phyloP scores from a whole-genome alignment of 345 rosid species.

The Acer campestre region DNA sequence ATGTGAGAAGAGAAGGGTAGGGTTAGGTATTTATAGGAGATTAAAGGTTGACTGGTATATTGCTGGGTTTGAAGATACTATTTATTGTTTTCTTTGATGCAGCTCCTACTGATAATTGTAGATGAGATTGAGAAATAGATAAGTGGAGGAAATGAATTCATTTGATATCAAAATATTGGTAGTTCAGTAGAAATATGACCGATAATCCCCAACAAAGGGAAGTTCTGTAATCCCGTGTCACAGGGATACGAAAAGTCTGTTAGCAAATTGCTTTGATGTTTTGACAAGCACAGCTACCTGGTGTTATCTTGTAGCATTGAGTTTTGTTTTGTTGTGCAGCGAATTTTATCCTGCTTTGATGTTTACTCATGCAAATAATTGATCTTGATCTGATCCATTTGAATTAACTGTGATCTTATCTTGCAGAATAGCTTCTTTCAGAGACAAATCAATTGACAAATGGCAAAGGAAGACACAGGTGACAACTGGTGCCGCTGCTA shows the following conservation, averaged over 20 bases:
- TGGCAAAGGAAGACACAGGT: conserved; percentile 96
- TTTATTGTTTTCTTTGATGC: not conserved
- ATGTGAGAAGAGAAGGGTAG: not conserved
- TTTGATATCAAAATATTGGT: not conserved
- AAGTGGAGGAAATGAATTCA: not conserved
- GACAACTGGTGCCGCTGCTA: conserved; percentile 90
- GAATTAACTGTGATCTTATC: conserved; percentile 15
- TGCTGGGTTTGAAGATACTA: not conserved
- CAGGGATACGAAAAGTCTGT: not conserved
- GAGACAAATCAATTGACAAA: conserved; percentile 86
- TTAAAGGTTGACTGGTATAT: not conserved
- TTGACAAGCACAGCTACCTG: not conserved
- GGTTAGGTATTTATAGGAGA: not conserved
- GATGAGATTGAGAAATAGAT: not conserved
- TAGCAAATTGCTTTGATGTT: not conserved
- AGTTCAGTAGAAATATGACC: not conserved
- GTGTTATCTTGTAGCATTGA: not conserved
- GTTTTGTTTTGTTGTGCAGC: not conserved
- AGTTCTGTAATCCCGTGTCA: too few species aligned
- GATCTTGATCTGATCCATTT: conserved; percentile 2
- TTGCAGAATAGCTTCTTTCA: conserved; percentile 72
- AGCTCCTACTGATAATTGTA: not conserved
- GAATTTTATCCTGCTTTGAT: not conserved
- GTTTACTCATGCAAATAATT: conserved; percentile 4
- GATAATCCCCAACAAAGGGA: not conserved